phyloP scores from a whole-genome alignment of 1,139 yeast species.

The Geotrichum klebahnii region DNA sequence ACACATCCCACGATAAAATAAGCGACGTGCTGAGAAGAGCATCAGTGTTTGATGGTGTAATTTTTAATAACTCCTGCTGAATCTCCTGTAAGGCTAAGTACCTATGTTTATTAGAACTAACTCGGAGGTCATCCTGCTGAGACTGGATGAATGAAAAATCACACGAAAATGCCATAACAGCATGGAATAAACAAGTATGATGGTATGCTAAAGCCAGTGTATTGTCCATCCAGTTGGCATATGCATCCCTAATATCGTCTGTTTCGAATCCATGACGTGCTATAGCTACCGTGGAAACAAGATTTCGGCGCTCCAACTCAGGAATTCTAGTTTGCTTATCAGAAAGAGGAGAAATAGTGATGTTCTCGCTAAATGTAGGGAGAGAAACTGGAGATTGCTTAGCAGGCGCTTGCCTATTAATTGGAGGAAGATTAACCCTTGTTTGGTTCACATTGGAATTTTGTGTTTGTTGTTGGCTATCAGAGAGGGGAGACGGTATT shows the following conservation, averaged over 20 bases:
- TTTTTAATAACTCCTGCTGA: conserved; percentile 28
- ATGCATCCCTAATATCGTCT: conserved; percentile 34
- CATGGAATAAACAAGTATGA: conserved; percentile 33
- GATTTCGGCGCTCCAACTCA: conserved; percentile 15
- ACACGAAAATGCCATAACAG: conserved; percentile 35
- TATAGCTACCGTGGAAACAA: conserved; percentile 15
- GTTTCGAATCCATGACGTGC: conserved; percentile 34
- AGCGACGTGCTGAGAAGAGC: conserved; percentile 34
- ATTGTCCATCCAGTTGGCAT: conserved; percentile 34
- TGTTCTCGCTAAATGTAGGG: not conserved
- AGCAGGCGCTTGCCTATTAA: not conserved
- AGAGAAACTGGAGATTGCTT: not conserved
- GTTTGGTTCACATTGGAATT: no score
- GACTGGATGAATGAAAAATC: conserved; percentile 33
- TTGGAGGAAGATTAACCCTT: not conserved
- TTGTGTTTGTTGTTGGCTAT: no score
- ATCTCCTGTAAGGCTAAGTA: conserved; percentile 33
- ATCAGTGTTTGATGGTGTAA: conserved; percentile 30
- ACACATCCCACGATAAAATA: conserved; percentile 36
- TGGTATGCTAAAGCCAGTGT: conserved; percentile 30
- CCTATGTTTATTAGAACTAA: conserved; percentile 32
- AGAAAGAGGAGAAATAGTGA: not conserved
- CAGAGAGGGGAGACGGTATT: no score
- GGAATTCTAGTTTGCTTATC: conserved; percentile 8
- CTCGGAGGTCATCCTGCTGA: conserved; percentile 22